Conservation (phyloP, 345 rosid genomes). For the Erodium maritimum region DNA sequence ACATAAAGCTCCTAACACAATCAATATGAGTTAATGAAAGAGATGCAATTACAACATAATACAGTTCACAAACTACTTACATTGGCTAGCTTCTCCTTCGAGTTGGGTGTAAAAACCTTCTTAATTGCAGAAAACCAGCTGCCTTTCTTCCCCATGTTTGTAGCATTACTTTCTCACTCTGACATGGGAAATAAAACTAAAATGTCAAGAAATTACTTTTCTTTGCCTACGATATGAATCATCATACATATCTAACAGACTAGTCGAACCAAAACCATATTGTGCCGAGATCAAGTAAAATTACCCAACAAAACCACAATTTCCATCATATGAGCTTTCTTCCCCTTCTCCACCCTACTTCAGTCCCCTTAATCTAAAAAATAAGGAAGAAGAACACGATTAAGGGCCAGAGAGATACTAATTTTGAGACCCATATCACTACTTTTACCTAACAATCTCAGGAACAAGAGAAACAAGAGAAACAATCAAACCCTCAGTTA, state of each 20-base stretch:
- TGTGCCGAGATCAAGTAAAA: neutral
- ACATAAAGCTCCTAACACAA: neutral
- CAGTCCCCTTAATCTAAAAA: neutral
- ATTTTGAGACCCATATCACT: neutral
- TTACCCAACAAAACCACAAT: neutral
- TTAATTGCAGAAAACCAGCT: slow-evolving; percentile 95
- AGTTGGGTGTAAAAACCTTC: slow-evolving; percentile 53
- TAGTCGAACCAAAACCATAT: neutral
- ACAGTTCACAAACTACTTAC: slow-evolving; percentile 20
- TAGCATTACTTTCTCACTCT: slow-evolving; percentile 39
- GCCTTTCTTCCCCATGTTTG: slow-evolving; percentile 85
- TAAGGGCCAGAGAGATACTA: neutral
- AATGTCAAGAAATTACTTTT: neutral
- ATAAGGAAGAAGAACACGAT: neutral
- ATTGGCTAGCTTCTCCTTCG: slow-evolving; percentile 61
- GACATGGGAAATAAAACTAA: neutral
- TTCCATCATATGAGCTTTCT: neutral
- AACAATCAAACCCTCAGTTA: neutral
- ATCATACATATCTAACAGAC: neutral
- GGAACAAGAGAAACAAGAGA: neutral
- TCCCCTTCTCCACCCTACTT: neutral
- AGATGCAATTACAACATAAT: neutral
- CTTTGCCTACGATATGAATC: no score
- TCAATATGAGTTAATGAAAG: neutral
- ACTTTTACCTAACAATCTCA: neutral